Conservation (phyloP, 2,329 filamentous ascomycete species). For the Onygenales sp. region DNA sequence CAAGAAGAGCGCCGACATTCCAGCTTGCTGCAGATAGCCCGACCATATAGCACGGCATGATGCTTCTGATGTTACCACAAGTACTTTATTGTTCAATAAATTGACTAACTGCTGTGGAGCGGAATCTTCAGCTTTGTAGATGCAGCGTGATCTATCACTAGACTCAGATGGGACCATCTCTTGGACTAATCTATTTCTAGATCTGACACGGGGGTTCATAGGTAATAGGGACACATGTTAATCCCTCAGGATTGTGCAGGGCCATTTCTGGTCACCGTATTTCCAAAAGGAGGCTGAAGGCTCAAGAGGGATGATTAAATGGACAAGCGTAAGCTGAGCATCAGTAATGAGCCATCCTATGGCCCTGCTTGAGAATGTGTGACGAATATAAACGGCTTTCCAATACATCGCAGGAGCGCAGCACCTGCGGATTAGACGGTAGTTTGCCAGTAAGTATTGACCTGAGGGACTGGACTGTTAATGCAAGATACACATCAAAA, state of each 20-base stretch:
- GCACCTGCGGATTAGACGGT: slow-evolving; percentile 28
- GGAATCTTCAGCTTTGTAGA: slow-evolving; percentile 25
- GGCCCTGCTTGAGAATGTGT: slow-evolving; percentile 42
- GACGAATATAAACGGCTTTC: slow-evolving; percentile 22
- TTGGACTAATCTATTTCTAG: slow-evolving; percentile 23
- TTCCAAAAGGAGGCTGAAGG: slow-evolving; percentile 42
- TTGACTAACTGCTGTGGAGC: slow-evolving; percentile 39
- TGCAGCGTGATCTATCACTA: slow-evolving; percentile 17
- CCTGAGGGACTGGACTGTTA: slow-evolving; percentile 30
- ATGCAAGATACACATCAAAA: slow-evolving; percentile 23
- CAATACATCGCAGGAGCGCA: slow-evolving; percentile 18
- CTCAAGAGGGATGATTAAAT: slow-evolving; percentile 43
- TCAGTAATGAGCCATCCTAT: slow-evolving; percentile 40
- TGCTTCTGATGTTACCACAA: slow-evolving; percentile 44
- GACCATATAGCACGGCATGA: slow-evolving; percentile 45
- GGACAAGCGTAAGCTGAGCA: slow-evolving; percentile 37
- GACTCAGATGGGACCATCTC: slow-evolving; percentile 12
- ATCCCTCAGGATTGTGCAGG: slow-evolving; percentile 31
- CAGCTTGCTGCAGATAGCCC: slow-evolving; percentile 44
- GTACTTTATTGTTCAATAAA: slow-evolving; percentile 38
- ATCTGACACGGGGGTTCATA: slow-evolving; percentile 37
- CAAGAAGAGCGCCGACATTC: slow-evolving; percentile 28
- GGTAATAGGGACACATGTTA: slow-evolving; percentile 39
- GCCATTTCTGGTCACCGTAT: slow-evolving; percentile 27
- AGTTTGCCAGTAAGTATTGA: slow-evolving; percentile 20